Evolutionary conservation across 2,329 filamentous ascomycete species (phyloP).

Genomic region (Fusarium pininemorale): DNA sequence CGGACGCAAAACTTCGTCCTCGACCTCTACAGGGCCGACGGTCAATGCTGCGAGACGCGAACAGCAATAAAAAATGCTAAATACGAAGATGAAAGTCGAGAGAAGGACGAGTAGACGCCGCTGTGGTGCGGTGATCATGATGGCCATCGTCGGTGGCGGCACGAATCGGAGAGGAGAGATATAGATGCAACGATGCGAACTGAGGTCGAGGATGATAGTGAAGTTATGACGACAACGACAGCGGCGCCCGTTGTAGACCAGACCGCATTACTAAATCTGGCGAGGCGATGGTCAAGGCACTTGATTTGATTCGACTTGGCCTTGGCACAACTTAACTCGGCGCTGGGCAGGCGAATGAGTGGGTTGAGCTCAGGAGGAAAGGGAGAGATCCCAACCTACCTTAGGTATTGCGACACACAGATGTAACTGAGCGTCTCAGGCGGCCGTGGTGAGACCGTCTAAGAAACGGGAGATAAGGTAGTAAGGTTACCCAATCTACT

Average conservation of each 20-base stretch:
- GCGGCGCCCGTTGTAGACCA: not conserved
- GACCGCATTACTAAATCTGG: slow-evolving; percentile 12
- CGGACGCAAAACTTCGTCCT: slow-evolving; percentile 2
- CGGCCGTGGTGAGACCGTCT: not conserved
- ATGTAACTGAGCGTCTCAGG: slow-evolving; percentile 3
- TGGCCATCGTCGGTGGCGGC: slow-evolving; percentile 23
- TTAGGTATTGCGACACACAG: not conserved
- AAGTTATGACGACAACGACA: slow-evolving; percentile 25
- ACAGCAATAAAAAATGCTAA: slow-evolving; percentile 48
- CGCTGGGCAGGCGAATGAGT: not conserved
- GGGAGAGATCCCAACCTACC: not conserved
- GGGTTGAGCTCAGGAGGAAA: not conserved
- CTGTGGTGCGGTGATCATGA: slow-evolving; percentile 40
- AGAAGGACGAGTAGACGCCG: slow-evolving; percentile 46
- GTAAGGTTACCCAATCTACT: no score
- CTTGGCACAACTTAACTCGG: not conserved
- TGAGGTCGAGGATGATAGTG: not conserved
- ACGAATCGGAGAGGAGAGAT: slow-evolving; percentile 3
- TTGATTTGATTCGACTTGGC: not conserved
- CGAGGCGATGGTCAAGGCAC: not conserved
- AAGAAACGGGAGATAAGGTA: not conserved
- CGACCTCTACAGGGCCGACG: slow-evolving; percentile 12
- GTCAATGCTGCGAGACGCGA: slow-evolving; percentile 45
- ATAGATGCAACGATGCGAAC: not conserved
- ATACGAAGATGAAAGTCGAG: slow-evolving; percentile 46